Evolutionary conservation across 2,329 filamentous ascomycete genomes (phyloP).

Genomic region (Clonostachys sp.): DNA sequence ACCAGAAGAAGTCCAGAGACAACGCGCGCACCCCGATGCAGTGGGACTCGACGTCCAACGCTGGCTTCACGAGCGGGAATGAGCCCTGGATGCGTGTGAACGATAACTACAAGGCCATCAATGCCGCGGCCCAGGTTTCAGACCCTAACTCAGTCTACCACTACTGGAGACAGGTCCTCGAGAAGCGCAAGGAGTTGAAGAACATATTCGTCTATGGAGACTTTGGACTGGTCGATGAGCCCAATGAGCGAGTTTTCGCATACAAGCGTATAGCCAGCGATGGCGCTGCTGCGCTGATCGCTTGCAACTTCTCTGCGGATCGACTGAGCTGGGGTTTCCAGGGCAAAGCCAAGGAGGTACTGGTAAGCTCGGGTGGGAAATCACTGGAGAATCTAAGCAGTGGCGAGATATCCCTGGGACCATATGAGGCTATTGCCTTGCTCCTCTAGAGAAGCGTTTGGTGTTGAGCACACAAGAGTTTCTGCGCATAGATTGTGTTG

Average conservation of each 20-base stretch:
- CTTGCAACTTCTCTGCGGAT: constrained; percentile 30
- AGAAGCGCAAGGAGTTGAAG: constrained; percentile 52
- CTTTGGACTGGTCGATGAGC: constrained; percentile 30
- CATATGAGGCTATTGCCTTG: constrained; percentile 28
- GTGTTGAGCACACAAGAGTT: too few species aligned
- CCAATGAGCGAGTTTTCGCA: constrained; percentile 27
- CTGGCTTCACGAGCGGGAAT: constrained; percentile 55
- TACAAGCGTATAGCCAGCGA: constrained; percentile 24
- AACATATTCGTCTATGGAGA: constrained; percentile 65
- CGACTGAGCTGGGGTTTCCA: constrained; percentile 21
- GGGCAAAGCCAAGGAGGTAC: constrained; percentile 19
- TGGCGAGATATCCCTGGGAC: constrained; percentile 14
- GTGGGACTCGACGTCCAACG: constrained; percentile 57
- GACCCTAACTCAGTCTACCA: constrained; percentile 48
- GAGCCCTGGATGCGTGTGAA: constrained; percentile 70
- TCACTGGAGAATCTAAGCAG: not conserved
- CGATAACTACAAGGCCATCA: constrained; percentile 56
- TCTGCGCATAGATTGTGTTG: too few species aligned
- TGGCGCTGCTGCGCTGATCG: constrained; percentile 24
- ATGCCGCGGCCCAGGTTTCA: constrained; percentile 49
- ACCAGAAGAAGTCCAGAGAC: constrained; percentile 59
- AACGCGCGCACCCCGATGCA: constrained; percentile 70
- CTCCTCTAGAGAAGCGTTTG: constrained; percentile 12
- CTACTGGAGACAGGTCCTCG: constrained; percentile 58
- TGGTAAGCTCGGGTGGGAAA: constrained; percentile 21